These are phyloP conservation scores for Trypanosoma lewisi DNA, from an alignment of 208 protist species.

Conservation along the genomic window DNA sequence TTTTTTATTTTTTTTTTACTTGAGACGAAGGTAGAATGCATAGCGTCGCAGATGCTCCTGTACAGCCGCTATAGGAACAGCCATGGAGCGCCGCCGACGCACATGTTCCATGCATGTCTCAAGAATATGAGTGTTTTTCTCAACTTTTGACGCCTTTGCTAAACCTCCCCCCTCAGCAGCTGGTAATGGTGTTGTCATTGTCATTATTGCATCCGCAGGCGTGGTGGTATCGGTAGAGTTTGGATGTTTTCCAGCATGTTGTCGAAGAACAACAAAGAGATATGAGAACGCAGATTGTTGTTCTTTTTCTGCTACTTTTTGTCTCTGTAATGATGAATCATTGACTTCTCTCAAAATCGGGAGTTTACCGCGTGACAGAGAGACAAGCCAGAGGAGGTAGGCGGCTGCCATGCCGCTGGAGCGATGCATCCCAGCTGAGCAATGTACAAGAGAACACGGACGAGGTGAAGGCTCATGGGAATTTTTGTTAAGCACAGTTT, in stretches of 20 bases:
- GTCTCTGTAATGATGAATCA: too few relatives aligned
- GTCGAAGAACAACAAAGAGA: slow-evolving; percentile 24
- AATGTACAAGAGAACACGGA: slow-evolving; percentile 55
- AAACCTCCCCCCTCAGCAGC: neutral
- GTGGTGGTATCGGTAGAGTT: neutral
- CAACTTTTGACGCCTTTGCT: neutral
- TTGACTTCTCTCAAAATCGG: neutral
- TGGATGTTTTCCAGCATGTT: neutral
- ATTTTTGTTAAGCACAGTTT: neutral
- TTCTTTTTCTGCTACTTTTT: slow-evolving; percentile 5
- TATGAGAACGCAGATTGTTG: slow-evolving; percentile 24
- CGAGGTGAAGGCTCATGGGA: slow-evolving; percentile 15
- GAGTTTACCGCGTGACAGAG: slow-evolving; percentile 27
- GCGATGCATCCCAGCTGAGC: slow-evolving; percentile 86
- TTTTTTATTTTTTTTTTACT: slow-evolving; percentile 9
- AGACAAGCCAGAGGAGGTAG: slow-evolving; percentile 64
- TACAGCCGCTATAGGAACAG: slow-evolving; percentile 55
- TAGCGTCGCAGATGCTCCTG: slow-evolving; percentile 50
- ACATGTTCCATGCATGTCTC: slow-evolving; percentile 39
- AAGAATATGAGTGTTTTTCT: slow-evolving; percentile 25
- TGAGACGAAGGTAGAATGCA: slow-evolving; percentile 37
- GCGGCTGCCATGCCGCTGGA: slow-evolving; percentile 64
- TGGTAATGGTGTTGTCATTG: neutral
- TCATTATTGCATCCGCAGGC: neutral
- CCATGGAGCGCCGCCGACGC: slow-evolving; percentile 46